Base-by-base conservation (phyloP, 768 basidiomycete species). In the Russula vinacea region DNA sequence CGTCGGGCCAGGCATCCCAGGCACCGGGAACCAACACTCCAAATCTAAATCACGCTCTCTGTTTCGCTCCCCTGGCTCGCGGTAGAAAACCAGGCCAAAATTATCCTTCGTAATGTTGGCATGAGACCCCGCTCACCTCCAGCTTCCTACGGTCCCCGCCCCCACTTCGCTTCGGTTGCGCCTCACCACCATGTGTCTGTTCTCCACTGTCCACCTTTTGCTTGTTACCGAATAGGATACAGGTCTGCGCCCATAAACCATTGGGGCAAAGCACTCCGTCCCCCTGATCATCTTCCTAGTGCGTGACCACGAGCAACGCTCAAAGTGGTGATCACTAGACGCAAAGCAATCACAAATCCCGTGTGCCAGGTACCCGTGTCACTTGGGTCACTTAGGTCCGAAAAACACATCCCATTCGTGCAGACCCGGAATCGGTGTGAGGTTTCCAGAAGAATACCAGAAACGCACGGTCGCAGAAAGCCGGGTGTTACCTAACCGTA, bases 11-110 rank as follows among this genome's bases (percentile, higher is more conserved):
- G 33, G 19, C 49, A 22, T 14, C 29, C 32, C 59, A 65, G 64
- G 64, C 64, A 65, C 64, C 64, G 64, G 60, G 64, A 52, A 53
- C 59, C 49, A 35, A 50, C 17, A 24, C 14, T 14, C 57, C 32
- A 35, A 22, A 58, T 19, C 44, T 7, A 11, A 26, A 39, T 26
- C 11, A 6, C 29, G n/a, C n/a, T n/a, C n/a, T n/a, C n/a, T n/a
- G n/a, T n/a, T n/a, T n/a, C n/a, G n/a, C n/a, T n/a, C 26, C 37
- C 37, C 24, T 37, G 2, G 35, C 33, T 53, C 52, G 19, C 3
- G 17, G 45, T 2, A 56, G 11, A n/a, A 32, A 32, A 0, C 6
- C 29, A 57, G 32, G 29, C 29, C 17, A 44, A 56, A 33, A 6
- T 2, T 42, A 1, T 61, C 37, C 17, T 57, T 33, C 14, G 35